Evolutionary conservation across 345 rosid genomes (phyloP), one percentile per base, ranked within the genome.

Genomic region (Dipteronia sinensis): DNA sequence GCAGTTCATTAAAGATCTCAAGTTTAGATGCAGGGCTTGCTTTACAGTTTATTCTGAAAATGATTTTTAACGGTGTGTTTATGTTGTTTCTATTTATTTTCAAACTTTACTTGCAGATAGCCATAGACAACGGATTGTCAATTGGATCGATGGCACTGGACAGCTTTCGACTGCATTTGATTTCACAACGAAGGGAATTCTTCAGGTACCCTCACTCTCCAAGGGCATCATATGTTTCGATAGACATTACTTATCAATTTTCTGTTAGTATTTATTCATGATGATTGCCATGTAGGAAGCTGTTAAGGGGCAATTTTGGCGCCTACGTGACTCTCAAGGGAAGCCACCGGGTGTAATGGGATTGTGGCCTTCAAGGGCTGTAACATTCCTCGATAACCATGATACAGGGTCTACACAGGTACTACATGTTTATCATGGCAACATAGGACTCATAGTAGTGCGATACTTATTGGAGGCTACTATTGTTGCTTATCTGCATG

Each of bases 341-440:
- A 95, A 95, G 87, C 98, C 97, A 61, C 94, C 98, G 0, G 97
- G 98, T 67, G 91, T 93, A 76, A 83, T 95, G 88, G 98, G 97
- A 78, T 90, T 91, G 98, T 95, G 98, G 98, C 93, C 98, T 72
- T 95, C 95, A 23, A 92, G 98, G 87, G 86, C 97, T 42, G 94
- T 90, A 67, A 92, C 98, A 6, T 92, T 93, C 81, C 85, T 95
- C 25, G 98, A 95, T 78, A 95, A 93, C 82, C 98, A 95, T 72
- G 97, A 93, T 77, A 95, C 98, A 69, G 98, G 98, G 77, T 95
- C 98, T 80, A 92, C 98, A 38, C 97, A 93, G 95, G 97, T 90
- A 78, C 65, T 49, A 16, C 7, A 64, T 51, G 7, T 29, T 22
- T 76, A 29, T 69, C 25, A 7, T n/a, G 22, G 46, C 46, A 61